Conservation (phyloP, 768 basidiomycete genomes). For the Trichaptum fuscoviolaceum region DNA sequence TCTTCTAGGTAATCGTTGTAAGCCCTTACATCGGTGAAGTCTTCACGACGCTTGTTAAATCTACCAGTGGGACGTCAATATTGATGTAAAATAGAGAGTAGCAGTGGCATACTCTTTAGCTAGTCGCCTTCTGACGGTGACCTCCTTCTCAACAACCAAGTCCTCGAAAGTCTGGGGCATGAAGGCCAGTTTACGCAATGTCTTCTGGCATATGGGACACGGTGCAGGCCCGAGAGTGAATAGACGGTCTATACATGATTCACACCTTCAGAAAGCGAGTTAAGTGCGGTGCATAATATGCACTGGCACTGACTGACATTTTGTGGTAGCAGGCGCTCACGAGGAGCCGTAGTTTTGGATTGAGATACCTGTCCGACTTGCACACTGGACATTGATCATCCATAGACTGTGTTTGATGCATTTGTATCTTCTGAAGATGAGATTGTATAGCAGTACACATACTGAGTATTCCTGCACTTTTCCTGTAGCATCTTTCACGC, state of each 20-base stretch:
- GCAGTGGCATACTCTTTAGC: constrained; percentile 69
- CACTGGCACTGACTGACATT: constrained; percentile 52
- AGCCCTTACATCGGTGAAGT: constrained; percentile 71
- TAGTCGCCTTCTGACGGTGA: constrained; percentile 80
- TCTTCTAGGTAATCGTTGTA: constrained; percentile 97
- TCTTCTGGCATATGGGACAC: constrained; percentile 88
- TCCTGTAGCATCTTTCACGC: constrained; percentile 82
- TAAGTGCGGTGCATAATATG: background rate
- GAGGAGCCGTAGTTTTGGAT: constrained; percentile 87
- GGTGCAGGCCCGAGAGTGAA: constrained; percentile 95
- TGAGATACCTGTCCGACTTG: constrained; percentile 93
- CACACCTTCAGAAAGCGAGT: constrained; percentile 62
- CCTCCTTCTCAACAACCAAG: constrained; percentile 89
- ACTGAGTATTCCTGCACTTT: constrained; percentile 79
- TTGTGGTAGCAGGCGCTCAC: constrained; percentile 98
- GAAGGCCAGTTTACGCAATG: constrained; percentile 90
- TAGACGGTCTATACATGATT: constrained; percentile 94
- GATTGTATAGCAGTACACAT: constrained; percentile 24
- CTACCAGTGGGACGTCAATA: constrained; percentile 33
- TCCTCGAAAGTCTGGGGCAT: constrained; percentile 94
- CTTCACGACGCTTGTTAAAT: constrained; percentile 91
- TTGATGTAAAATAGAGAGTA: background rate
- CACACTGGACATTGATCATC: constrained; percentile 97
- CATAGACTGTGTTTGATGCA: constrained; percentile 51
- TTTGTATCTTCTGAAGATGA: background rate